A percentile compares a stretch with the other conserved stretches of the same genome.
phyloP scores from a whole-genome alignment of 495 filamentous ascomycete species.

The Rusavskia elegans region DNA sequence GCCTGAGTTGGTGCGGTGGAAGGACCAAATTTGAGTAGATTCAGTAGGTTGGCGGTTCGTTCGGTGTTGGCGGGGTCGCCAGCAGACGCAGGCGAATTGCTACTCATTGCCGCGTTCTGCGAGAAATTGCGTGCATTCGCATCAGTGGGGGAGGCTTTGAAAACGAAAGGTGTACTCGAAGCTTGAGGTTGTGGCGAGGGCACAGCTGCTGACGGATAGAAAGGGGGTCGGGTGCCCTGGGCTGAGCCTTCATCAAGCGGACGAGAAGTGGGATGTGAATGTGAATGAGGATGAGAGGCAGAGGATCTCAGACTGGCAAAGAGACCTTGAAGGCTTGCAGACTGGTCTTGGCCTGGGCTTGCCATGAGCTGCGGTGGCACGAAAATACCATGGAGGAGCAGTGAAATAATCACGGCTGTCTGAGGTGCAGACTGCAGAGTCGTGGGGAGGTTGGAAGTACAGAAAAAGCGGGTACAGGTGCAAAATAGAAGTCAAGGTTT shows the following conservation, averaged over 20 bases:
- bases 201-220: not conserved
- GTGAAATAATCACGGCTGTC: not conserved
- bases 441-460: not conserved
- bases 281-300: slow-evolving; percentile 10
- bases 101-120: slow-evolving; percentile 27
- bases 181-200: not conserved
- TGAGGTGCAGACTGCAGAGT: not conserved
- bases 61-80: slow-evolving; percentile 32
- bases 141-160: not conserved
- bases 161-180: not conserved
- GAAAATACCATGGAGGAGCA: not conserved
- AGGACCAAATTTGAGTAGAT: slow-evolving; percentile 73
- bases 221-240: not conserved
- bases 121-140: slow-evolving; percentile 26
- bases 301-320: slow-evolving; percentile 17
- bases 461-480: not conserved
- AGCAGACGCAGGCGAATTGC: slow-evolving; percentile 21
- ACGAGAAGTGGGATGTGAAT: not conserved
- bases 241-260: slow-evolving; percentile 10
- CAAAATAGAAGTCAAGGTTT: not conserved
- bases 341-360: slow-evolving; percentile 11
- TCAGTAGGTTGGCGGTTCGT: slow-evolving; percentile 59
- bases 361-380: slow-evolving; percentile 3
- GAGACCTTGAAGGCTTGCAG: slow-evolving; percentile 11
- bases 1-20: slow-evolving; percentile 20